Conservation (phyloP, 2,329 filamentous ascomycete species). For the Claviceps pusilla region DNA sequence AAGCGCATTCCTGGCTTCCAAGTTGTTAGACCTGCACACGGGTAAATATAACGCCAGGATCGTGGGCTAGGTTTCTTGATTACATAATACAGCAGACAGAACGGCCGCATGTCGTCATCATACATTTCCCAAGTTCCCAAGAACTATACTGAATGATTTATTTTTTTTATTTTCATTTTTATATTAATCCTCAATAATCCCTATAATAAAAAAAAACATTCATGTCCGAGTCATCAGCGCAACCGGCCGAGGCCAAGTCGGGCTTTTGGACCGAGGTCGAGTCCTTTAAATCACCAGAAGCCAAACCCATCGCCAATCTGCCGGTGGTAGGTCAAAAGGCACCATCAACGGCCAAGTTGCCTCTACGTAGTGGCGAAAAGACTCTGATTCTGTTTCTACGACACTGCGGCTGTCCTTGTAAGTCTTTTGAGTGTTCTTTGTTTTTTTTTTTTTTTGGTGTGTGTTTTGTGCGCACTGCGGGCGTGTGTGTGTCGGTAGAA, state of each 20-base stretch:
- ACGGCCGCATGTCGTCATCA: not conserved
- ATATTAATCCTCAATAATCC: not conserved
- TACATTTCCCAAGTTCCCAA: too few relatives aligned
- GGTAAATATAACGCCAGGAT: too few relatives aligned
- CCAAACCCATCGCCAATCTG: conserved; percentile 28
- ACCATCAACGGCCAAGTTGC: conserved; percentile 36
- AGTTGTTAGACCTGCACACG: too few relatives aligned
- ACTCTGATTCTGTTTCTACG: conserved; percentile 53
- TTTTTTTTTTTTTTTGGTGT: not conserved
- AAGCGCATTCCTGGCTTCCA: too few relatives aligned
- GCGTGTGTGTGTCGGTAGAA: too few relatives aligned
- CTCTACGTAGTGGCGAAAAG: conserved; percentile 38
- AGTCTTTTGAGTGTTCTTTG: conserved; percentile 10
- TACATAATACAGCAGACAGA: not conserved
- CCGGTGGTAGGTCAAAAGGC: conserved; percentile 41
- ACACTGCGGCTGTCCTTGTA: conserved; percentile 63
- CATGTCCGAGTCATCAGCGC: conserved; percentile 2
- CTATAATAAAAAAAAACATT: too few relatives aligned
- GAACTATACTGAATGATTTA: not conserved
- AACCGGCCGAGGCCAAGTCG: conserved; percentile 4
- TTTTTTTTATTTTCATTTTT: not conserved
- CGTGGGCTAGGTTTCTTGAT: not conserved
- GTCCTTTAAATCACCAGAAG: conserved; percentile 25
- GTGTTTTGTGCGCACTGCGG: too few relatives aligned
- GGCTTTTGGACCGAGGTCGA: conserved; percentile 24